Percentiles rank a stretch among this genome's conserved stretches.
These are phyloP conservation scores for Licmophora abbreviata DNA, from an alignment of 108 stramenopile species.

Conservation along the genomic window DNA sequence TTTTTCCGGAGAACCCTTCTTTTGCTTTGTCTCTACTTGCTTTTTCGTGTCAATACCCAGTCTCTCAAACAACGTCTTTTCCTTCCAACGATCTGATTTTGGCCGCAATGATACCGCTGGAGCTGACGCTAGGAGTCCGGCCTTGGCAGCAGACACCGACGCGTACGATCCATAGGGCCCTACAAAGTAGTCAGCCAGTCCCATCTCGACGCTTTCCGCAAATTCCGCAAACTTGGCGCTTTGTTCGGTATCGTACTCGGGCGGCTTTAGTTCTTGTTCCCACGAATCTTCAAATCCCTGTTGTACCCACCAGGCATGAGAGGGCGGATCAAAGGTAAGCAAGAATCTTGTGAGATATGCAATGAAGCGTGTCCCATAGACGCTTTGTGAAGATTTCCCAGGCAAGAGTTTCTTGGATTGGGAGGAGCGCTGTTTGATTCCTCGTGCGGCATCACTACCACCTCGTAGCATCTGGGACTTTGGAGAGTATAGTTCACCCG, in stretches of 20 bases:
- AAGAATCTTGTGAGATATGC: constrained; percentile 78
- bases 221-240: constrained; percentile 65
- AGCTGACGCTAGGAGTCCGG: constrained; percentile 45
- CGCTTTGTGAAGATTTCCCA: constrained; percentile 50
- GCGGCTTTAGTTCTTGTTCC: constrained; percentile 10
- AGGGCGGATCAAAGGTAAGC: constrained; percentile 74
- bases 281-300: constrained; percentile 17
- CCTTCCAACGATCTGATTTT: constrained; percentile 2
- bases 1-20: constrained; percentile 20
- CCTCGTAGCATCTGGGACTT: constrained; percentile 59
- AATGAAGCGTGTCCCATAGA: constrained; percentile 77
- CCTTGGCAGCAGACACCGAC: constrained; percentile 55
- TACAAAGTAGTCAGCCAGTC: constrained; percentile 78
- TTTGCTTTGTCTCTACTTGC: constrained; percentile 3
- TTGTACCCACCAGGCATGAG: constrained; percentile 59
- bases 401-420: constrained; percentile 9
- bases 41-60: too few species aligned
- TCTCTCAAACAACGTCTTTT: constrained; percentile 9
- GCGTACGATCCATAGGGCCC: constrained; percentile 83
- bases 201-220: constrained; percentile 77
- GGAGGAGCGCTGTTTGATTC: constrained; percentile 18
- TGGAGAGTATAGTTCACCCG: constrained; percentile 53
- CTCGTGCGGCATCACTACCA: constrained; percentile 43
- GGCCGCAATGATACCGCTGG: constrained; percentile 38
- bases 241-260: constrained; percentile 6